A percentile compares a stretch with the other conserved stretches of the same genome.
Evolutionary conservation across 768 basidiomycete species (phyloP).

Genomic region (Scleroderma bovista): DNA sequence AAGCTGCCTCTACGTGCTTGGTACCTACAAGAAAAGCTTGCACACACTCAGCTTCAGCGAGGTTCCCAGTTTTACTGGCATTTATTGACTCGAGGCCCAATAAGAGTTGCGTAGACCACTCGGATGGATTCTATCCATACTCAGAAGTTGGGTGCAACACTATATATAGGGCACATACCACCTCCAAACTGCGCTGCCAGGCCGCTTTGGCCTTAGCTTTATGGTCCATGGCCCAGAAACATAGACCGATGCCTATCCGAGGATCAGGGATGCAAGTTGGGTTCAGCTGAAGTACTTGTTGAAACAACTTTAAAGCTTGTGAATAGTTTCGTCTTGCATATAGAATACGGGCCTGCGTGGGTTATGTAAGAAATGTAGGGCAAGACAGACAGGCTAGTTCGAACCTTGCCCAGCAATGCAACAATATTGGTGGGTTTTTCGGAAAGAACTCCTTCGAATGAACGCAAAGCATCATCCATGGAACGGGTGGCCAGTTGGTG

Average conservation of each 20-base stretch:
- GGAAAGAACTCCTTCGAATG: slow-evolving; percentile 75
- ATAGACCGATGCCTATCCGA: slow-evolving; percentile 91
- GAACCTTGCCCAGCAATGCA: slow-evolving; percentile 81
- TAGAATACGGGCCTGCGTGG: slow-evolving; percentile 68
- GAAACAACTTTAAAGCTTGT: slow-evolving; percentile 80
- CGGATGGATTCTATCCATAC: slow-evolving; percentile 57
- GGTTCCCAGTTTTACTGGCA: slow-evolving; percentile 66
- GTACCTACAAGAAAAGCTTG: slow-evolving; percentile 60
- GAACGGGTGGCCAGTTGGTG: slow-evolving; percentile 75
- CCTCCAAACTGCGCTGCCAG: slow-evolving; percentile 85
- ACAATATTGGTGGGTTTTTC: slow-evolving; percentile 83
- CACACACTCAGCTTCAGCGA: slow-evolving; percentile 57
- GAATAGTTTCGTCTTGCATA: slow-evolving; percentile 74
- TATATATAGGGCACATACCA: slow-evolving; percentile 46
- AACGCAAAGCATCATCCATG: slow-evolving; percentile 75
- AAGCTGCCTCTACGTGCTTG: slow-evolving; percentile 68
- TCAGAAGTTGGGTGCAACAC: background rate
- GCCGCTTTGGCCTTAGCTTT: slow-evolving; percentile 78
- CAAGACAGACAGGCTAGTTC: slow-evolving; percentile 1
- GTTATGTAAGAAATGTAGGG: slow-evolving; percentile 1
- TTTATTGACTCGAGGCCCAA: slow-evolving; percentile 87
- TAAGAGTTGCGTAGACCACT: slow-evolving; percentile 76
- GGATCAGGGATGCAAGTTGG: slow-evolving; percentile 88
- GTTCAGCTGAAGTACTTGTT: slow-evolving; percentile 71
- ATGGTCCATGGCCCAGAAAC: slow-evolving; percentile 86